Conservation (phyloP, 805 yeast species). For the Zygosaccharomyces bisporus region DNA sequence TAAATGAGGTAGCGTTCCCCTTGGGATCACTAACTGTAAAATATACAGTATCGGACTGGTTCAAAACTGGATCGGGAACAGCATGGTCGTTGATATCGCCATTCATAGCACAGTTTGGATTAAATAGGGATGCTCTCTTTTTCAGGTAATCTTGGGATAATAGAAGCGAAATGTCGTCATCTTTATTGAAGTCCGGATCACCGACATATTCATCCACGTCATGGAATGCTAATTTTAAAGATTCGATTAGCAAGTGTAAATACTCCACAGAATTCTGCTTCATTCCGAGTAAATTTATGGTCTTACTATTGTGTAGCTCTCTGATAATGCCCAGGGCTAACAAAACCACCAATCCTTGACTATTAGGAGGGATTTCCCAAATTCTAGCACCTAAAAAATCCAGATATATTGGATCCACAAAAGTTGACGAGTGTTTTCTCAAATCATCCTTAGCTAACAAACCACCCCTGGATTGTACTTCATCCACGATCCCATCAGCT, state of each 20-base stretch:
- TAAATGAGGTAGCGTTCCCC: conserved; percentile 80
- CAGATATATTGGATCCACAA: conserved; percentile 60
- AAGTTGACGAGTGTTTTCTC: conserved; percentile 51
- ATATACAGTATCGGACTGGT: conserved; percentile 68
- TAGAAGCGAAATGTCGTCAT: conserved; percentile 36
- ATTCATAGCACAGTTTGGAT: conserved; percentile 38
- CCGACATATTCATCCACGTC: conserved; percentile 73
- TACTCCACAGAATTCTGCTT: conserved; percentile 69
- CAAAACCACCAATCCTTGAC: conserved; percentile 75
- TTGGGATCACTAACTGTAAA: conserved; percentile 59
- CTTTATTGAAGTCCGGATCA: conserved; percentile 45
- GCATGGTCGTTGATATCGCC: conserved; percentile 46
- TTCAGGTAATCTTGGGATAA: conserved; percentile 48
- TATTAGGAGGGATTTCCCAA: conserved; percentile 85
- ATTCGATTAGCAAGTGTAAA: conserved; percentile 64
- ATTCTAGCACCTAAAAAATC: conserved; percentile 51
- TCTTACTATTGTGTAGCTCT: conserved; percentile 46
- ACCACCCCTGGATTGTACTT: conserved; percentile 52
- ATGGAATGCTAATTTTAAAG: conserved; percentile 66
- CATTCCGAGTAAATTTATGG: conserved; percentile 41
- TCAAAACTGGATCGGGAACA: conserved; percentile 50
- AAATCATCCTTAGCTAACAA: conserved; percentile 55
- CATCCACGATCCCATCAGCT: conserved; percentile 60
- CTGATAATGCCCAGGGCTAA: conserved; percentile 64
- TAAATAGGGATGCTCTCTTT: conserved; percentile 47